Percentiles rank a stretch among this genome's conserved stretches.
Conservation (phyloP, 176 grass and related monocot species). For the Triticum aestivum region IWGSC_CS_RefSeq_v2.1 NC_057808.1:505449237-505449736, state of each 20-base stretch:
- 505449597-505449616: not conserved
- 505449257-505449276: not conserved
- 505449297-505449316: not conserved
- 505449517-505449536: not conserved
- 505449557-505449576: conserved; percentile 5
- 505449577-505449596: not conserved
- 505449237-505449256: not conserved
- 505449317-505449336: not conserved
- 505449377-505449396: conserved; percentile 57
- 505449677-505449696: not conserved
- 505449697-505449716: not conserved
- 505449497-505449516: not conserved
- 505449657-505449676: not conserved
- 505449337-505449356: conserved; percentile 73
- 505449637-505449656: not conserved
- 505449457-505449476: conserved; percentile 63
- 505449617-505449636: not conserved
- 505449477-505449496: conserved; percentile 53
- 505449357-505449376: conserved; percentile 85
- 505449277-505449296: not conserved
- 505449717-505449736: not conserved
- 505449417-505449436: conserved; percentile 65
- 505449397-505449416: conserved; percentile 77
- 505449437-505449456: conserved; percentile 85
- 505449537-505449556: conserved; percentile 8